A percentile compares a stretch with the other conserved stretches of the same genome.
Evolutionary conservation across 495 filamentous ascomycete genomes (phyloP).

Genomic region (Xylaria acuta): DNA sequence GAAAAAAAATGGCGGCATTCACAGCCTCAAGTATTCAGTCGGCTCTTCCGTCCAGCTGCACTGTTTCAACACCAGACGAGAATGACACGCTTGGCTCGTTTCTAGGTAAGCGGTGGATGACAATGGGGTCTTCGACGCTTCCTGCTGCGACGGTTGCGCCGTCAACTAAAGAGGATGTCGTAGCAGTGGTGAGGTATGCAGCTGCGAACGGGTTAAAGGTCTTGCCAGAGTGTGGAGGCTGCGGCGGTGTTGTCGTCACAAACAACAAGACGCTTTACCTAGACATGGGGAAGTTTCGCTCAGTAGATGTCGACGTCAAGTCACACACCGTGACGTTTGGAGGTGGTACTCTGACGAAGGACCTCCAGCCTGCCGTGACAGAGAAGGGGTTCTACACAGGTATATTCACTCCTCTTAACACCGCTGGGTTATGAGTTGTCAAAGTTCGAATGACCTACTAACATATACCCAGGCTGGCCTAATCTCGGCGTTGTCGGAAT

Average conservation of each 20-base stretch:
- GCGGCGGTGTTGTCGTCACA: constrained; percentile 40
- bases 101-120: neutral
- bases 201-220: constrained; percentile 35
- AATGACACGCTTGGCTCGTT: constrained; percentile 6
- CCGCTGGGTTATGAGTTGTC: neutral
- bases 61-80: neutral
- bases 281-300: constrained; percentile 38
- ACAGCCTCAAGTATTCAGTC: neutral
- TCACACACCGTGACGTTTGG: constrained; percentile 39
- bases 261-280: constrained; percentile 40
- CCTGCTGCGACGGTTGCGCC: neutral
- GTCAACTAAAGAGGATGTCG: constrained; percentile 25
- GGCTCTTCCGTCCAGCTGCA: neutral
- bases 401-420: neutral
- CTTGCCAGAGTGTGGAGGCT: constrained; percentile 39
- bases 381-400: constrained; percentile 37
- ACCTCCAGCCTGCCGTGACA: constrained; percentile 37
- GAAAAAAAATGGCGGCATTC: neutral
- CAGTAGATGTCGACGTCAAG: constrained; percentile 34
- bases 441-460: neutral
- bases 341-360: constrained; percentile 34
- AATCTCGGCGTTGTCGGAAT: constrained; percentile 38
- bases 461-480: neutral
- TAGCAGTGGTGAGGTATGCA: constrained; percentile 33
- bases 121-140: neutral